These are phyloP conservation scores for Pterulicium gracile DNA, from an alignment of 1,284 basidiomycete species.

Conservation along the genomic window DNA sequence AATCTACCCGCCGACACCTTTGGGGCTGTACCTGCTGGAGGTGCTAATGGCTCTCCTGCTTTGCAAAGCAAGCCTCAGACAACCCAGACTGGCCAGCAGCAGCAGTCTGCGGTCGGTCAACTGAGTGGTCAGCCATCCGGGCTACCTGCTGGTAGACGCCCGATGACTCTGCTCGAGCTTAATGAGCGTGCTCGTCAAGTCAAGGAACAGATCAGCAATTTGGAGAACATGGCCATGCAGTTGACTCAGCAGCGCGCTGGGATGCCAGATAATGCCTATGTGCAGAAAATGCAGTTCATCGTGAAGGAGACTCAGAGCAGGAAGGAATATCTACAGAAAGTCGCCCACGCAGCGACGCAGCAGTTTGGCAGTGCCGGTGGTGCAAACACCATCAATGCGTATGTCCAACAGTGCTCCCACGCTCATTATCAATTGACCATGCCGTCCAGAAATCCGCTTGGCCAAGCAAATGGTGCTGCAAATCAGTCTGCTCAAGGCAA, in stretches of 20 bases:
- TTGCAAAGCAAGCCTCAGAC: conserved; percentile 24
- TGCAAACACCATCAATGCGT: too few species aligned
- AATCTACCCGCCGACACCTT: background rate
- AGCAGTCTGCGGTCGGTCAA: conserved; percentile 30
- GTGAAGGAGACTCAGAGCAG: conserved; percentile 21
- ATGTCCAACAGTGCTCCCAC: too few species aligned
- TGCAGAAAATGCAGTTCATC: conserved; percentile 19
- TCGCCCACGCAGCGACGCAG: conserved; percentile 16
- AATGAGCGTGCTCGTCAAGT: conserved; percentile 15
- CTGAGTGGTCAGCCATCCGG: background rate
- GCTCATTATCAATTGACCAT: too few species aligned
- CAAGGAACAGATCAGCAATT: conserved; percentile 12
- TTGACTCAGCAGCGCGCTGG: conserved; percentile 16
- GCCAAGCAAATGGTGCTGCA: too few species aligned
- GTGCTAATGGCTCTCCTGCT: background rate
- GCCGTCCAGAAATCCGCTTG: too few species aligned
- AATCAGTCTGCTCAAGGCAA: too few species aligned
- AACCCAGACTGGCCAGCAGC: too few species aligned
- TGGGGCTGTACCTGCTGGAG: background rate
- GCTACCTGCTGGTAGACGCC: conserved; percentile 4
- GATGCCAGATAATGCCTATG: conserved; percentile 17
- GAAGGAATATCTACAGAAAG: conserved; percentile 26
- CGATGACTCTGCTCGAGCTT: conserved; percentile 11
- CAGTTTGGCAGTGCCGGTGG: too few species aligned
- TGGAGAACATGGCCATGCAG: conserved; percentile 13